Base-by-base conservation (phyloP, 306 rosid genomes). In the Purshia tridentata region DNA sequence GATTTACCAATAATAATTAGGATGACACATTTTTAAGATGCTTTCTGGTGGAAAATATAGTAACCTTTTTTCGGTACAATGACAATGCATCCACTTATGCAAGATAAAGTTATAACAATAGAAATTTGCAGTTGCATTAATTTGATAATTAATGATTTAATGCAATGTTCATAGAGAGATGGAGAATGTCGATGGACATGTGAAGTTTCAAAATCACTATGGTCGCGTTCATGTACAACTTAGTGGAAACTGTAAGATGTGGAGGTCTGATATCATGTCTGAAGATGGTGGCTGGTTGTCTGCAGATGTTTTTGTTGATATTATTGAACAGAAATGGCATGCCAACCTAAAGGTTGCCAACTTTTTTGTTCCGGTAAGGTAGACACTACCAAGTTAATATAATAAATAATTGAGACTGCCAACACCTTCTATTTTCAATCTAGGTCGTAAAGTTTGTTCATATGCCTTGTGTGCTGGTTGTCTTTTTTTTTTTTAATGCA, bases 261-360 rank as follows among this genome's bases (percentile, higher is more conserved):
- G 98, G 98, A 89, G 91, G 81, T 89, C 97, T 11, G 90, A 82
- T 74, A 76, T 65, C 51, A 67, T 29, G 67, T 82, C 90, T 57
- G 88, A 82, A 84, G 96, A 91, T 85, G 98, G 96, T 73, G 96
- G 97, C 80, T 88, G 97, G 94, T 78, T 94, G 88, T 91, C 95
- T 69, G 86, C 86, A 9, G 85, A 89, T 86, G 90, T 91, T 82
- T 94, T 88, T 85, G 91, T 86, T 72, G 95, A 94, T 77, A 84
- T 23, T 80, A 44, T 84, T 71, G 91, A 91, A 84, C 91, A 86
- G 77, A 87, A 88, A 81, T 94, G 98, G 97, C 98, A 91, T 77
- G 84, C 94, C 58, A 89, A 94, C 81, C 75, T 94, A 52, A 91
- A 91, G 86, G 60, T 86, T 74, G 91, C 75, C 48, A 85, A 89